These are phyloP conservation scores for Candida boidinii DNA, from an alignment of 805 yeast species.

Conservation along the genomic window DNA sequence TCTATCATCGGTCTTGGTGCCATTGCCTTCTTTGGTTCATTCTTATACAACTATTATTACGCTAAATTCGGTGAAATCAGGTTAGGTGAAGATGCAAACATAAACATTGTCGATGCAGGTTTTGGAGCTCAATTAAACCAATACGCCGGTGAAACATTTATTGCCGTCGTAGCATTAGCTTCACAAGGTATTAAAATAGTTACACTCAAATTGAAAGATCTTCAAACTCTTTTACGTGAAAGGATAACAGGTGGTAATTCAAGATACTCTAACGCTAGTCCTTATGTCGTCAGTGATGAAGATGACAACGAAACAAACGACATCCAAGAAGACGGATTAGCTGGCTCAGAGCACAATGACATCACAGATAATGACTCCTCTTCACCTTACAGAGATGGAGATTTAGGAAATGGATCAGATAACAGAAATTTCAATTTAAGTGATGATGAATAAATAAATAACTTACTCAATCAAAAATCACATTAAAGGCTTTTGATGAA, in stretches of 20 bases:
- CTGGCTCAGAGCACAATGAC: too few relatives aligned
- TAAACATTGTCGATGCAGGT: conserved; percentile 23
- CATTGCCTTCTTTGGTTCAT: conserved; percentile 33
- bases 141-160: conserved; percentile 17
- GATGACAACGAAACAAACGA: conserved; percentile 11
- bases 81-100: conserved; percentile 54
- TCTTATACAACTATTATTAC: conserved; percentile 12
- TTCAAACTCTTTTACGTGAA: conserved; percentile 3
- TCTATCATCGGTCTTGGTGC: conserved; percentile 46
- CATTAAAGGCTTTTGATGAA: too few relatives aligned
- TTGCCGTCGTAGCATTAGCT: conserved; percentile 24
- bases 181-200: conserved; percentile 9
- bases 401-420: too few relatives aligned
- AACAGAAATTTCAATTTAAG: conserved; percentile 12
- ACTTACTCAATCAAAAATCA: too few relatives aligned
- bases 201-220: conserved; percentile 4
- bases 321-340: too few relatives aligned
- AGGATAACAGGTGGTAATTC: conserved; percentile 5
- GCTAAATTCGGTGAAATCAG: conserved; percentile 70
- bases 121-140: conserved; percentile 12
- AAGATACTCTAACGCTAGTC: conserved; percentile 7
- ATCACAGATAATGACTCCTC: conserved; percentile 3
- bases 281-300: conserved; percentile 16
- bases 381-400: too few relatives aligned
- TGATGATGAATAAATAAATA: too few relatives aligned